phyloP scores from a whole-genome alignment of 148 eudicot species.

The Rhododendron henanense region DNA sequence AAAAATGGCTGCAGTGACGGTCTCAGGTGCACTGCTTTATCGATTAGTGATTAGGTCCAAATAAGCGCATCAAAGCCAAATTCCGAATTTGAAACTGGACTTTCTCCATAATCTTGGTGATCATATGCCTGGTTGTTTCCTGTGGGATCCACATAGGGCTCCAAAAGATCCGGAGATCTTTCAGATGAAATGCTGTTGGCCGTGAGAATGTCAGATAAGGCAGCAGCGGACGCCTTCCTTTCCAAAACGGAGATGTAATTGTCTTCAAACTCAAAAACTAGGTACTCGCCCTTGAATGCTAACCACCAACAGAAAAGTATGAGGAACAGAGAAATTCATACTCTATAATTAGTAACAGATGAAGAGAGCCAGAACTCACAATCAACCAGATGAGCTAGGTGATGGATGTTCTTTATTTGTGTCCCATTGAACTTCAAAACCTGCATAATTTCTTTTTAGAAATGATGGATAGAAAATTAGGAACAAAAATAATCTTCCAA shows the following conservation, averaged over 20 bases:
- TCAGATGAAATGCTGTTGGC: constrained; percentile 90
- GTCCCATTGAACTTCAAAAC: constrained; percentile 86
- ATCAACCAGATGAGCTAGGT: constrained; percentile 89
- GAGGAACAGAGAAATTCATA: not conserved
- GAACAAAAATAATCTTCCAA: not conserved
- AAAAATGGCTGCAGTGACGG: not conserved
- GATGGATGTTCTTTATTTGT: constrained; percentile 74
- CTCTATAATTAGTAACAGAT: not conserved
- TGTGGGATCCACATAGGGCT: constrained; percentile 51
- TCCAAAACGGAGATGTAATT: constrained; percentile 73
- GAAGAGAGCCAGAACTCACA: constrained; percentile 44
- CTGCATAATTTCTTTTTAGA: constrained; percentile 26
- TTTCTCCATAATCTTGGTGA: constrained; percentile 47
- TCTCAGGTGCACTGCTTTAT: not conserved
- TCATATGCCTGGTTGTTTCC: constrained; percentile 31
- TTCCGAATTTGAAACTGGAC: constrained; percentile 31
- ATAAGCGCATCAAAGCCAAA: not conserved
- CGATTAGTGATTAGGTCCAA: constrained; percentile 1
- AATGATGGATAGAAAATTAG: not conserved
- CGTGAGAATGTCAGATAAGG: constrained; percentile 71
- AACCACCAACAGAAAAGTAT: constrained; percentile 13
- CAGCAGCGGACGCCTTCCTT: constrained; percentile 61
- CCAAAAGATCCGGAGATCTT: constrained; percentile 78
- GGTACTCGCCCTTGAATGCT: constrained; percentile 85
- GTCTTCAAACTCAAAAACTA: constrained; percentile 91